phyloP scores from a whole-genome alignment of 352 stramenopile species.

The Phytophthora megakarya region DNA sequence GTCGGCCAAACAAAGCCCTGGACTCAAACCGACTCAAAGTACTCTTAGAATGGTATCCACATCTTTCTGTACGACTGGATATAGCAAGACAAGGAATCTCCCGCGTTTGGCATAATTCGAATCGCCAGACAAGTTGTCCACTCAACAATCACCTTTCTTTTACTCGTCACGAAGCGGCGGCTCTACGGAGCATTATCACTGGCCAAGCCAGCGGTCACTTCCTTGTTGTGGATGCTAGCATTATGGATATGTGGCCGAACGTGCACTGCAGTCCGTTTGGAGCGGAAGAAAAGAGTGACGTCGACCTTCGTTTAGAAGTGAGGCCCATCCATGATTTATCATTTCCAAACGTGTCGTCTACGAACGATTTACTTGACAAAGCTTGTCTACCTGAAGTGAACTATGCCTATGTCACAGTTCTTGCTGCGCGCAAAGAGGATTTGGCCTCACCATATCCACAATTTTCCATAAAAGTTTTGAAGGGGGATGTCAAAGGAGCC shows the following conservation, averaged over 20 bases:
- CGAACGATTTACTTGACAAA: conserved; percentile 13
- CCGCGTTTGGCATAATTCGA: background rate
- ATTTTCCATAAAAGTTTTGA: background rate
- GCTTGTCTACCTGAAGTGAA: background rate
- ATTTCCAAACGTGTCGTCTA: conserved; percentile 3
- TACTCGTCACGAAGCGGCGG: background rate
- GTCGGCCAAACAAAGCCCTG: conserved; percentile 4
- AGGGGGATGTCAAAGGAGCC: conserved; percentile 21
- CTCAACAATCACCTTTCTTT: conserved; percentile 6
- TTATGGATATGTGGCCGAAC: background rate
- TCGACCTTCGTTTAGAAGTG: background rate
- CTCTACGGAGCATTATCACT: background rate
- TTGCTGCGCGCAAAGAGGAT: conserved; percentile 2
- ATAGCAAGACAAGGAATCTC: background rate
- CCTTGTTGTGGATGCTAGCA: conserved; percentile 3
- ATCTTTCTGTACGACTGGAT: background rate
- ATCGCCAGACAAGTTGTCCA: too few relatives aligned
- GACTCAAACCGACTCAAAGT: background rate
- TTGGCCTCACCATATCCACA: background rate
- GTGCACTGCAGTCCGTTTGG: conserved; percentile 6
- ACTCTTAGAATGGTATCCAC: background rate
- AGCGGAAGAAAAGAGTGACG: conserved; percentile 5
- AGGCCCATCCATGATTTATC: conserved; percentile 13
- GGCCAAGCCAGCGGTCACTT: conserved; percentile 6
- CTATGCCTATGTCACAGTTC: conserved; percentile 7